A percentile compares a stretch with the other conserved stretches of the same genome.
Conservation (phyloP, 2,329 filamentous ascomycete species). For the Hypoxylon sp. region DNA sequence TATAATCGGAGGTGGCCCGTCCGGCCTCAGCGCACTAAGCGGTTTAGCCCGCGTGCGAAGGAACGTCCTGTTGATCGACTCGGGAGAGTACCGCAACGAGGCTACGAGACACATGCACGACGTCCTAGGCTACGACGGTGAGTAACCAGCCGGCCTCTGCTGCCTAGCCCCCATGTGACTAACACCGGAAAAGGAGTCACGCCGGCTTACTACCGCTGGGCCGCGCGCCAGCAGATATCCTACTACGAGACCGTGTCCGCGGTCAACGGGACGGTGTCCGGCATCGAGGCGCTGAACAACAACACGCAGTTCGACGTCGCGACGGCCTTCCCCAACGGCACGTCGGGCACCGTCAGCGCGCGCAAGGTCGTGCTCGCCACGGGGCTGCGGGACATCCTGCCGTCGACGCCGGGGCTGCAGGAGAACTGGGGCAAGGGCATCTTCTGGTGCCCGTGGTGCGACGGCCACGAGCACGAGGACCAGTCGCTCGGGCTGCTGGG, state of each 20-base stretch:
- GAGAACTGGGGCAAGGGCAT: slow-evolving; percentile 71
- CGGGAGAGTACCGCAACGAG: slow-evolving; percentile 68
- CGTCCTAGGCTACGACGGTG: slow-evolving; percentile 70
- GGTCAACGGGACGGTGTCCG: slow-evolving; percentile 65
- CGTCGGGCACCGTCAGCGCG: slow-evolving; percentile 56
- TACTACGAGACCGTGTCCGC: slow-evolving; percentile 64
- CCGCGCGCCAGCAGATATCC: slow-evolving; percentile 65
- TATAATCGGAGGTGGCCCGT: slow-evolving; percentile 68
- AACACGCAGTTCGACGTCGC: slow-evolving; percentile 62
- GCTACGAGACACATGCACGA: slow-evolving; percentile 71
- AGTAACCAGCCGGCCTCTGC: slow-evolving; percentile 9
- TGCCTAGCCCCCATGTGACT: slow-evolving; percentile 13
- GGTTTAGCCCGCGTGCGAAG: slow-evolving; percentile 70
- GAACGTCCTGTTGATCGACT: slow-evolving; percentile 68
- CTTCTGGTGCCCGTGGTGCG: slow-evolving; percentile 75
- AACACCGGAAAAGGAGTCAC: slow-evolving; percentile 59
- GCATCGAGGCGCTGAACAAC: slow-evolving; percentile 55
- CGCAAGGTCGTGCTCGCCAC: slow-evolving; percentile 70
- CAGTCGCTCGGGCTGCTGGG: slow-evolving; percentile 68
- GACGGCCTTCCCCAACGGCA: slow-evolving; percentile 48
- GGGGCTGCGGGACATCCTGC: slow-evolving; percentile 67
- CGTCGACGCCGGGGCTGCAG: slow-evolving; percentile 64
- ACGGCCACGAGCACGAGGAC: slow-evolving; percentile 71
- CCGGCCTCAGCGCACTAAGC: slow-evolving; percentile 66
- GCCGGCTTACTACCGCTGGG: slow-evolving; percentile 66